These are phyloP conservation scores for Hysterangium stoloniferum DNA, from an alignment of 768 basidiomycete species.

Conservation along the genomic window DNA sequence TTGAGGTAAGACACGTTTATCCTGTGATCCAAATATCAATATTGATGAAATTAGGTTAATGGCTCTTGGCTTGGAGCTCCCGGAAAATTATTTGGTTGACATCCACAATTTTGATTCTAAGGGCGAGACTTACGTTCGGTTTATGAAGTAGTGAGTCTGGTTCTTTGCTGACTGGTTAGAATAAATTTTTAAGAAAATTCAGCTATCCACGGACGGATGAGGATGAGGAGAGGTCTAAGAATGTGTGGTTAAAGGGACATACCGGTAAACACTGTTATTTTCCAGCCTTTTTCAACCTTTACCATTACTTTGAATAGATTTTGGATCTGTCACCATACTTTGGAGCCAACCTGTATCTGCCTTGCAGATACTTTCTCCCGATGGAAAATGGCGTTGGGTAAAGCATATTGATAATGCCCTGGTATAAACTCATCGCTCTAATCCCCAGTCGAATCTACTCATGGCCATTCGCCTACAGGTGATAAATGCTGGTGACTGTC, in stretches of 20 bases:
- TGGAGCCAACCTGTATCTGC: slow-evolving; percentile 56
- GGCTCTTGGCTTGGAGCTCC: slow-evolving; percentile 45
- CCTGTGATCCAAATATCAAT: neutral
- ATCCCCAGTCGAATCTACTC: neutral
- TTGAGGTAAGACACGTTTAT: slow-evolving; percentile 27
- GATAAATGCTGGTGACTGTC: slow-evolving; percentile 50
- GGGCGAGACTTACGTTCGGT: slow-evolving; percentile 33
- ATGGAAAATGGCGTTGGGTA: slow-evolving; percentile 51
- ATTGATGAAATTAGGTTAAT: slow-evolving; percentile 30
- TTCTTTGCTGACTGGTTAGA: neutral
- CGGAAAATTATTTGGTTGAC: slow-evolving; percentile 44
- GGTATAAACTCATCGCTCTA: slow-evolving; percentile 23
- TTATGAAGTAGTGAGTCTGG: slow-evolving; percentile 40
- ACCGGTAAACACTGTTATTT: slow-evolving; percentile 29
- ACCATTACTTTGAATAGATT: slow-evolving; percentile 27
- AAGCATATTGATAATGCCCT: slow-evolving; percentile 51
- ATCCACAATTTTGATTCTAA: slow-evolving; percentile 35
- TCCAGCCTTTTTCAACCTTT: neutral
- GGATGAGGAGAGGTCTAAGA: slow-evolving; percentile 42
- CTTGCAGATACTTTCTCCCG: slow-evolving; percentile 46
- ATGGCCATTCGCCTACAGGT: slow-evolving; percentile 19
- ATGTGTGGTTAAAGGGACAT: slow-evolving; percentile 56
- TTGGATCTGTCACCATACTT: slow-evolving; percentile 48
- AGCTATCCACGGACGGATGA: slow-evolving; percentile 45
- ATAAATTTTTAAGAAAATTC: neutral